Percentiles rank a stretch among this genome's conserved stretches.
These are phyloP conservation scores for Truncatella angustata DNA, from an alignment of 2,329 filamentous ascomycete species.

Conservation along the genomic window DNA sequence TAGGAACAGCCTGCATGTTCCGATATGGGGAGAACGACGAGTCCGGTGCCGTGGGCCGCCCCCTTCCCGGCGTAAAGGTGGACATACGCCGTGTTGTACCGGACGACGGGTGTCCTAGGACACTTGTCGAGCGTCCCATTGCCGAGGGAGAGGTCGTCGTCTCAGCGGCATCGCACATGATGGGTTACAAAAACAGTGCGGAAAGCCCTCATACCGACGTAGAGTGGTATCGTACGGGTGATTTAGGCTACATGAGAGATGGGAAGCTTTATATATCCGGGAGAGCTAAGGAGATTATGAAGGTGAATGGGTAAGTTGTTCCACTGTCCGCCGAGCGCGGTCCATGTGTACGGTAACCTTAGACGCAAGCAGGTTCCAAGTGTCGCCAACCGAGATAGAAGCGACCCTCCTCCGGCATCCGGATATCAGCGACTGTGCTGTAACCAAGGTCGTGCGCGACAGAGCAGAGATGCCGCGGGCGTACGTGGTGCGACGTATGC, in stretches of 20 bases:
- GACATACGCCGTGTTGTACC: not conserved
- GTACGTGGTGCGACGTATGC: slow-evolving; percentile 37
- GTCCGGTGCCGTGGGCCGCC: slow-evolving; percentile 45
- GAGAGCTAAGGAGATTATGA: slow-evolving; percentile 42
- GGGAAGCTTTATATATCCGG: slow-evolving; percentile 38
- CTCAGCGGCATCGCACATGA: not conserved
- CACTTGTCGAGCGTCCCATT: not conserved
- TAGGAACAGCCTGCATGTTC: slow-evolving; percentile 41
- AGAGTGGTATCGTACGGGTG: slow-evolving; percentile 42
- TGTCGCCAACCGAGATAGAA: slow-evolving; percentile 47
- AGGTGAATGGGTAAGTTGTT: slow-evolving; percentile 38
- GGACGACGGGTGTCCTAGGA: not conserved
- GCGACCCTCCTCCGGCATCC: slow-evolving; percentile 41
- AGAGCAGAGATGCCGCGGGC: slow-evolving; percentile 40
- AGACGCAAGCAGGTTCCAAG: slow-evolving; percentile 39
- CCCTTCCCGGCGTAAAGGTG: slow-evolving; percentile 35
- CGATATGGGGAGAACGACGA: slow-evolving; percentile 36
- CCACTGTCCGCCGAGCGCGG: no score
- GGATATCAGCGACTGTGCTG: slow-evolving; percentile 40
- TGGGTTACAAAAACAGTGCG: slow-evolving; percentile 21
- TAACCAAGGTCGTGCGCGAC: slow-evolving; percentile 39
- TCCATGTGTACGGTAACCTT: no score
- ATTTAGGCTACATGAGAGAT: slow-evolving; percentile 33
- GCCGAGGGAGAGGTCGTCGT: not conserved
- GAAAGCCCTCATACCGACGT: not conserved